Evolutionary conservation across 2,329 filamentous ascomycete species (phyloP).

Genomic region (Paraphoma sp.): DNA sequence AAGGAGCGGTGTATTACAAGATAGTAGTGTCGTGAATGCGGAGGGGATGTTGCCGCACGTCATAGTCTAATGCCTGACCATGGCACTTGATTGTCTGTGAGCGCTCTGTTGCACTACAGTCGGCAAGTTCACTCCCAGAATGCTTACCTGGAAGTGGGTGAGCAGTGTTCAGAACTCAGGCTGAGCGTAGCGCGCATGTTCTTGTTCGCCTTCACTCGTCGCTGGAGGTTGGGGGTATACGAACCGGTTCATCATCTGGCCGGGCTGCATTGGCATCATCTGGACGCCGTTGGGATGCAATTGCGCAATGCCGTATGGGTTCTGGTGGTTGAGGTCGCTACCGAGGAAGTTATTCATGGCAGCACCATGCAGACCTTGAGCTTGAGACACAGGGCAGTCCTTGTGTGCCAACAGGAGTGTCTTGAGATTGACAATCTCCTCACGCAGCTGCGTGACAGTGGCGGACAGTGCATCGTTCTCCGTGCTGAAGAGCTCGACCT

Average conservation of each 20-base stretch:
- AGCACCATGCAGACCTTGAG: slow-evolving; percentile 71
- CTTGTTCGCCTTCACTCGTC: slow-evolving; percentile 32
- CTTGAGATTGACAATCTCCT: slow-evolving; percentile 95
- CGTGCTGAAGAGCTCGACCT: slow-evolving; percentile 89
- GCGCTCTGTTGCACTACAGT: slow-evolving; percentile 10
- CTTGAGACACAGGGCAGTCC: slow-evolving; percentile 90
- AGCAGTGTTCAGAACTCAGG: slow-evolving; percentile 33
- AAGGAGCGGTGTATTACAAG: slow-evolving; percentile 40
- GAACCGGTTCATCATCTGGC: slow-evolving; percentile 49
- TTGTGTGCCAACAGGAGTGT: slow-evolving; percentile 93
- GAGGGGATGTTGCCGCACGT: slow-evolving; percentile 6
- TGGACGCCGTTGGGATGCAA: slow-evolving; percentile 50
- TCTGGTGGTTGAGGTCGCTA: slow-evolving; percentile 52
- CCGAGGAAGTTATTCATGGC: slow-evolving; percentile 59
- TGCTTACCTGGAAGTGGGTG: slow-evolving; percentile 39
- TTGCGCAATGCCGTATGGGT: slow-evolving; percentile 58
- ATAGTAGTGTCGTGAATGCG: slow-evolving; percentile 22
- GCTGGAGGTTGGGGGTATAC: slow-evolving; percentile 35
- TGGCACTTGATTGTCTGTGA: slow-evolving; percentile 8
- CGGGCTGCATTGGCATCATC: slow-evolving; percentile 50
- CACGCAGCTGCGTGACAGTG: slow-evolving; percentile 82
- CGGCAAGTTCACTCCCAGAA: slow-evolving; percentile 22
- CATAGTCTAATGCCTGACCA: slow-evolving; percentile 14
- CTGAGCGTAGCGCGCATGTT: slow-evolving; percentile 32
- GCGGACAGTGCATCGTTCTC: slow-evolving; percentile 89